Conservation (phyloP, 305 asterid genomes). For the Fraxinus paxiana region DNA sequence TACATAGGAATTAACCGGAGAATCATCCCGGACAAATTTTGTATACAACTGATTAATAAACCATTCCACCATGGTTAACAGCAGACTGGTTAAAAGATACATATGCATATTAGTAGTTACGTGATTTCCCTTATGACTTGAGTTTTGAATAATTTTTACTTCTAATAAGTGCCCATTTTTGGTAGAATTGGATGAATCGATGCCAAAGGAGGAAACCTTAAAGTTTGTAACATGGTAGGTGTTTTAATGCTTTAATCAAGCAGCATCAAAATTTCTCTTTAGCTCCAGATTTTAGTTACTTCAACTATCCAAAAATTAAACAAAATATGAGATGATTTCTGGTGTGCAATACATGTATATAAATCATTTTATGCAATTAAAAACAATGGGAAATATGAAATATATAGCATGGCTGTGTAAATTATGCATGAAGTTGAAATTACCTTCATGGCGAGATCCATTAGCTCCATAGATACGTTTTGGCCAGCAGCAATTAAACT, state of each 20-base stretch:
- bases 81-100: background rate
- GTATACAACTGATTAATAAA: background rate
- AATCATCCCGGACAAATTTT: background rate
- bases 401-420: background rate
- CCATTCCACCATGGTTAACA: background rate
- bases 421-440: background rate
- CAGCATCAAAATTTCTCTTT: background rate
- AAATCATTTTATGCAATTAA: background rate
- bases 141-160: background rate
- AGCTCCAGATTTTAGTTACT: background rate
- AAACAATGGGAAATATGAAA: background rate
- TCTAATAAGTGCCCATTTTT: background rate
- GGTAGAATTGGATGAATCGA: background rate
- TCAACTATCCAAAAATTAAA: background rate
- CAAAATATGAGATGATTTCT: background rate
- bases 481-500: constrained; percentile 96
- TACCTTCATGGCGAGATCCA: constrained; percentile 99
- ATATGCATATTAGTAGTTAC: background rate
- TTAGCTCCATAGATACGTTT: constrained; percentile 72
- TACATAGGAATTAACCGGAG: background rate
- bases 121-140: background rate
- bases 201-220: background rate
- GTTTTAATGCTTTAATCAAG: background rate
- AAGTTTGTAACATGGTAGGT: background rate
- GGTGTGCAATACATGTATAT: background rate